phyloP scores from a whole-genome alignment of 2,329 filamentous ascomycete genomes.

The Falciphora oryzae region DNA sequence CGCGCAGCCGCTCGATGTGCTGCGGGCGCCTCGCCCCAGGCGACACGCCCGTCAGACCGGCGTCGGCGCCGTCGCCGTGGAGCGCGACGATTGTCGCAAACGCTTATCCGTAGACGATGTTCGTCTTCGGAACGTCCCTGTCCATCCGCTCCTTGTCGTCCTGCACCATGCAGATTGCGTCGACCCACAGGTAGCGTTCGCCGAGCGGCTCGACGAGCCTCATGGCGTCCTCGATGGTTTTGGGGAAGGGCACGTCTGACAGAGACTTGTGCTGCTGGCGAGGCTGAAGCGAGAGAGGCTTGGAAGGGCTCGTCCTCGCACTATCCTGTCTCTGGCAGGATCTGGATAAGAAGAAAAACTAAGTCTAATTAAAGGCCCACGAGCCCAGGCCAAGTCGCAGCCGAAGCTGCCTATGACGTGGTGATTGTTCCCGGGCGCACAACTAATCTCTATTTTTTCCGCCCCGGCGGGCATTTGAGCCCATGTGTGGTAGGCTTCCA shows the following conservation, averaged over 20 bases:
- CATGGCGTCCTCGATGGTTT: neutral
- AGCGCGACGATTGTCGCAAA: conserved; percentile 1
- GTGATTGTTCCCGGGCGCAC: no score
- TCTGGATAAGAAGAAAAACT: no score
- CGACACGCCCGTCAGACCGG: neutral
- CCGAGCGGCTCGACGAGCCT: neutral
- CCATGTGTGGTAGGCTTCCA: no score
- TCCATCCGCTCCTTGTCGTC: conserved; percentile 1
- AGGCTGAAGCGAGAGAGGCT: no score
- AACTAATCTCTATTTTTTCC: no score
- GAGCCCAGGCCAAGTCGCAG: no score
- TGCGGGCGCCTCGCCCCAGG: conserved; percentile 1
- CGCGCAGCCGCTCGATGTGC: neutral
- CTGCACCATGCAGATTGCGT: conserved; percentile 1
- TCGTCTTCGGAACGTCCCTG: neutral
- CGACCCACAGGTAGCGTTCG: conserved; percentile 5
- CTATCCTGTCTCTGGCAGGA: no score
- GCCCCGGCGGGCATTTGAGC: no score
- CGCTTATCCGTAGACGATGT: conserved; percentile 22
- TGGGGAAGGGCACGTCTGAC: neutral
- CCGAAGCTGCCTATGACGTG: no score
- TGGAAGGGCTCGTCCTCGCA: no score
- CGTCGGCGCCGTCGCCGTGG: neutral
- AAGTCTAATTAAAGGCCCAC: no score
- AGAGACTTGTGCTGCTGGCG: neutral